A percentile compares a stretch with the other conserved stretches of the same genome.
Conservation (phyloP, 805 yeast species). For the Saturnispora silvae region DNA sequence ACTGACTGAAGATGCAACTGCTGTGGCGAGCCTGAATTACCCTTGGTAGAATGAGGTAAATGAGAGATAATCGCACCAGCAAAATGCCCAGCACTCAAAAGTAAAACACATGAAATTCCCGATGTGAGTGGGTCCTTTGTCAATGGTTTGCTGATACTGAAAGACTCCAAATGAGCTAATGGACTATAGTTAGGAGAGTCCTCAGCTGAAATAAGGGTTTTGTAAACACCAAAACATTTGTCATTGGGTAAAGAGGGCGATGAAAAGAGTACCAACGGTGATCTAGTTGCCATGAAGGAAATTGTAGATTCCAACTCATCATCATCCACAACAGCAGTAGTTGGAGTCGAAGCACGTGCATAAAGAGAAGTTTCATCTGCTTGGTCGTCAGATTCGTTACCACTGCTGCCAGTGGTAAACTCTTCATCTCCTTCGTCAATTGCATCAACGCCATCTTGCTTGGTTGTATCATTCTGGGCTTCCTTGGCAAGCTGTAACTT, state of each 20-base stretch:
- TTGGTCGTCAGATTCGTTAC: neutral
- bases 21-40: conserved; percentile 40
- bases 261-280: conserved; percentile 56
- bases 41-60: conserved; percentile 42
- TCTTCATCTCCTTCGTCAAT: neutral
- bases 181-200: conserved; percentile 36
- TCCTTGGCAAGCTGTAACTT: neutral
- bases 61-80: conserved; percentile 91
- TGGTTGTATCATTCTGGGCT: neutral
- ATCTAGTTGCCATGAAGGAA: conserved; percentile 53
- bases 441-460: neutral
- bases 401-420: neutral
- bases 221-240: conserved; percentile 48
- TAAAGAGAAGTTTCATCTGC: neutral
- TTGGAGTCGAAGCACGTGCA: conserved; percentile 17
- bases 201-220: conserved; percentile 40
- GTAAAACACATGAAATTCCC: conserved; percentile 62
- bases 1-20: conserved; percentile 54
- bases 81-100: conserved; percentile 98
- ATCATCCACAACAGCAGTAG: conserved; percentile 38
- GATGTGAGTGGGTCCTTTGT: conserved; percentile 14
- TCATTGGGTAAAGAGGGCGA: conserved; percentile 33
- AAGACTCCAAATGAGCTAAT: conserved; percentile 29
- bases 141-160: conserved; percentile 12
- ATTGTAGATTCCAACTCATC: conserved; percentile 12